Evolutionary conservation across 805 yeast genomes (phyloP).

Genomic region (Saccharomycopsis sp.): DNA sequence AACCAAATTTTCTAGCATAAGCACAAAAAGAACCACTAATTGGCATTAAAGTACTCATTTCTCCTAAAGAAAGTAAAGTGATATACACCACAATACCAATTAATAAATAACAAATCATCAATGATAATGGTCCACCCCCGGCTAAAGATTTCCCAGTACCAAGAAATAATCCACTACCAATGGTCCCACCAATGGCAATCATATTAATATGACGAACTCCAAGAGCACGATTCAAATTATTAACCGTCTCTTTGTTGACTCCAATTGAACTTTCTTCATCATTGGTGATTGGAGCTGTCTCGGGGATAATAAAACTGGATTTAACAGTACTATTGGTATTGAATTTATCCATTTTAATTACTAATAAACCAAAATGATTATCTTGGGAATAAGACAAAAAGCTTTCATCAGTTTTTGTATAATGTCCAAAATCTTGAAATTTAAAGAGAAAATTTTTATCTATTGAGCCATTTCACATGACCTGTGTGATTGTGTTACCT

Average conservation of each 20-base stretch:
- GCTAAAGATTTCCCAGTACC: constrained; percentile 42
- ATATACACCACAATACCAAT: constrained; percentile 42
- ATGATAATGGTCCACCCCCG: constrained; percentile 42
- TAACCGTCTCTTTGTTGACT: constrained; percentile 4
- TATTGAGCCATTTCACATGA: too few relatives aligned
- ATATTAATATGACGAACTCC: constrained; percentile 39
- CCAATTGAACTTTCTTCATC: neutral
- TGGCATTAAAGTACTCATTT: constrained; percentile 73
- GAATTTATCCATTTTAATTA: too few relatives aligned
- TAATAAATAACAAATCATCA: constrained; percentile 38
- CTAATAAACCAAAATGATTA: too few relatives aligned
- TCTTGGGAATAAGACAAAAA: too few relatives aligned
- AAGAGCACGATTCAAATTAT: constrained; percentile 13
- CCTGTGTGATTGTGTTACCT: too few relatives aligned
- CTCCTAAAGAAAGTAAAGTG: constrained; percentile 59
- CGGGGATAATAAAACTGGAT: too few relatives aligned
- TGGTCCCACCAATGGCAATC: constrained; percentile 56
- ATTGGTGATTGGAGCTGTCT: too few relatives aligned
- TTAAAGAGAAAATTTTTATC: too few relatives aligned
- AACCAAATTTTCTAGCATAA: constrained; percentile 52
- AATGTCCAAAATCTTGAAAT: too few relatives aligned
- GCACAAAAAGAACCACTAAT: constrained; percentile 55
- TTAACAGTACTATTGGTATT: too few relatives aligned
- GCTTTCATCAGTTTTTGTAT: too few relatives aligned
- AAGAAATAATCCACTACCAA: constrained; percentile 46